Base-by-base conservation (phyloP, 495 filamentous ascomycete species). In the Pyrenopolyporus hunteri region DNA sequence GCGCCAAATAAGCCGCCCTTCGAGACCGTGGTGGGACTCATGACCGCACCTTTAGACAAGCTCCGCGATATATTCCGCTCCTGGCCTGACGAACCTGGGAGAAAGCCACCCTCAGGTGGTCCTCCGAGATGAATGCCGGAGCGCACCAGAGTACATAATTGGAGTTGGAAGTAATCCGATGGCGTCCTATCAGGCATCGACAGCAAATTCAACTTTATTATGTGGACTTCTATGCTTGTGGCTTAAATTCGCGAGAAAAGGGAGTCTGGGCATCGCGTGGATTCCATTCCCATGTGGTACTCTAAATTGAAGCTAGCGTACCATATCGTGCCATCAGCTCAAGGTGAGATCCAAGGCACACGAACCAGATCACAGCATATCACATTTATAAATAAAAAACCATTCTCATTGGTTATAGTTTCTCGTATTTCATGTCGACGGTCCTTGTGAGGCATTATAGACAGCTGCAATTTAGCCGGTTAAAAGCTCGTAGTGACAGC, bases 21-120 rank as follows among this genome's bases (percentile, higher is more conserved):
- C 52, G 82, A 83, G 72, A 83, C 76, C 3, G 77, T 68, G 0
- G 76, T 64, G 8, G 80, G 77, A 5, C 55, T 85, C 59, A 32
- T 85, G 71, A 67, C 77, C 8, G 75, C 82, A 31, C 82, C 79
- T 5, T 46, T 84, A n/a, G 82, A 84, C 61, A 79, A 77, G 56
- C 45, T 83, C 33, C 67, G 53, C 53, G 78, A 85, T 66, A 40
- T 82, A 6, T 60, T 60, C 40, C 57, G 57, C 32, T 13, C 50
- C 9, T 65, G 56, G 62, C 62, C 62, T 0, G 13, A 65, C 2
- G 62, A 65, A 31, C 37, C 44, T 3, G 20, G 44, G 6, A 2
- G 32, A 1, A 54, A 19, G 10, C 60, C 54, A 8, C 28, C 47
- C 23, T 48, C 54, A 9, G 54, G 61, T 25, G 43, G 61, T 19